Percentiles rank a stretch among this genome's conserved stretches.
Evolutionary conservation across 1,284 basidiomycete species (phyloP).

Genomic region (Malassezia equina): DNA sequence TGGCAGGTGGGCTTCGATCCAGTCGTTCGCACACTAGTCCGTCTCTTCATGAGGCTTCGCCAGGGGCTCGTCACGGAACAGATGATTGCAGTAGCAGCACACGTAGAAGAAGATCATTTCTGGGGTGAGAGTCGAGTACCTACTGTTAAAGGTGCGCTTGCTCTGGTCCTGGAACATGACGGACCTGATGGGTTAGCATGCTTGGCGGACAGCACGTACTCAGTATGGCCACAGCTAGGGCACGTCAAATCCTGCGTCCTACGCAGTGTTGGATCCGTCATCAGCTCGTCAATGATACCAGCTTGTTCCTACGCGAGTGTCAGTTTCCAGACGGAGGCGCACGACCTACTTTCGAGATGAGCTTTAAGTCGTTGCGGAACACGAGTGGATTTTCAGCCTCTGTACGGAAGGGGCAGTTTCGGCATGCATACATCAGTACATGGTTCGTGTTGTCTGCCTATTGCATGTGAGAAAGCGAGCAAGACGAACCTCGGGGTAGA

Average conservation of each 20-base stretch:
- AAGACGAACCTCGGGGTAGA: slow-evolving; percentile 15
- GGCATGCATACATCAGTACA: slow-evolving; percentile 81
- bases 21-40: slow-evolving; percentile 1
- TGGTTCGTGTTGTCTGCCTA: slow-evolving; percentile 66
- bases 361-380: slow-evolving; percentile 85
- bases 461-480: slow-evolving; percentile 6
- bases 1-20: too few species aligned
- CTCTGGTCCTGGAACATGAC: slow-evolving; percentile 46
- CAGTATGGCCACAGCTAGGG: slow-evolving; percentile 35
- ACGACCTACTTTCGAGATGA: slow-evolving; percentile 69
- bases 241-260: slow-evolving; percentile 38
- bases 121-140: not conserved
- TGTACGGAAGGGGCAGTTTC: slow-evolving; percentile 82
- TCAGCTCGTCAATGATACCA: slow-evolving; percentile 79
- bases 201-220: slow-evolving; percentile 13
- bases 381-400: slow-evolving; percentile 77
- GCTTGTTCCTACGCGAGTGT: slow-evolving; percentile 63
- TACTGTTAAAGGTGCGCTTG: slow-evolving; percentile 39
- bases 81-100: slow-evolving; percentile 37
- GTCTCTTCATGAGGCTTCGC: slow-evolving; percentile 9
- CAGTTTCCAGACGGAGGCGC: not conserved
- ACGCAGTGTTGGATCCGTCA: slow-evolving; percentile 73
- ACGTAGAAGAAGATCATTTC: slow-evolving; percentile 45
- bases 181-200: slow-evolving; percentile 11
- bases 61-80: slow-evolving; percentile 31